Base-by-base conservation (phyloP, 441 rosid genomes). In the Erysimum pusillum region DNA sequence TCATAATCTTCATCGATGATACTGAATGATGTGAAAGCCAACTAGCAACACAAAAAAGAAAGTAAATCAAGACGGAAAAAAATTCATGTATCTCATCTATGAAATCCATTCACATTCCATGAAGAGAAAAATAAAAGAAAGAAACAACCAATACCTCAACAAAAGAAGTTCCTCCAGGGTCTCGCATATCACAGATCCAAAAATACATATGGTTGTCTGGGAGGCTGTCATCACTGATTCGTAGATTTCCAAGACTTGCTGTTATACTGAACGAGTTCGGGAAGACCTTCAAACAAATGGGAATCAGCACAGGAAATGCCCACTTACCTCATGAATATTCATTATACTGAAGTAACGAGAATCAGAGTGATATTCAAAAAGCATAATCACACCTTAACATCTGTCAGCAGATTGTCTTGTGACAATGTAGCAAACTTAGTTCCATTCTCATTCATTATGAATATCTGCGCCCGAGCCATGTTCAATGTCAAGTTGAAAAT, bases 101-200 rank as follows among this genome's bases (percentile, higher is more conserved):
- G 20, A 46, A 71, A 54, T 64, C 57, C 46, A 28, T 67, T 60
- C 54, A 44, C 39, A 64, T 17, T 38, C 63, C 62, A 69, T 34
- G 1, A 63, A 45, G 35, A 38, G 45, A 69, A 53, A 69, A 28
- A 57, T 42, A 53, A 41, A 44, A 66, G 60, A 77, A 81, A 38
- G 46, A 15, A 48, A 77, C 34, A 54, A 68, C 7, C 20, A 58
- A 56, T 80, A 96, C 99, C 96, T 96, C 98, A 77, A 96, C 96
- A 84, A 96, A 96, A 72, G 99, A 96, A 79, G 92, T 92, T 75
- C 98, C 98, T 66, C 98, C 97, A 39, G 98, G 95, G 85, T 94
- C 90, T 81, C 99, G 92, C 98, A 91, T 96, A 85, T 96, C 98
- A 83, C 99, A 96, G 53, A 91, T 88, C 99, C 97, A 89, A 83